phyloP scores from a whole-genome alignment of 2,329 filamentous ascomycete genomes.

The Calonectria honghensis region DNA sequence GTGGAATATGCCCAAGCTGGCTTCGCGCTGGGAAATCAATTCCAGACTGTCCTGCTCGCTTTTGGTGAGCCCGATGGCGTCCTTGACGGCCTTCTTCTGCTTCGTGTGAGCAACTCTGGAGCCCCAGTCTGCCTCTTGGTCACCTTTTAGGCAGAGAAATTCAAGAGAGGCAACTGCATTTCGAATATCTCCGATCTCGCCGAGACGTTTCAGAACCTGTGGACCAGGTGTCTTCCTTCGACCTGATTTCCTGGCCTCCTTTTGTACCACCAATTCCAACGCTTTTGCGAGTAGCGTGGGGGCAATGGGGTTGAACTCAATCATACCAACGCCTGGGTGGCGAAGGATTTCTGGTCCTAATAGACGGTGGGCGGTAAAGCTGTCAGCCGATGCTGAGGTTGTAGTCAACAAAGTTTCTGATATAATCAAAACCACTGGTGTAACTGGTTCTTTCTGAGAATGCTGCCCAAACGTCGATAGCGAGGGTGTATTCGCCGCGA shows the following conservation, averaged over 20 bases:
- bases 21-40: slow-evolving; percentile 89
- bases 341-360: slow-evolving; percentile 90
- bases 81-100: slow-evolving; percentile 76
- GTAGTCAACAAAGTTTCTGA: slow-evolving; percentile 93
- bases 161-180: slow-evolving; percentile 95
- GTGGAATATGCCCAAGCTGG: slow-evolving; percentile 95
- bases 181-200: slow-evolving; percentile 92
- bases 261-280: slow-evolving; percentile 86
- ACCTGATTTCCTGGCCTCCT: slow-evolving; percentile 88
- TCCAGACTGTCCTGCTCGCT: slow-evolving; percentile 88
- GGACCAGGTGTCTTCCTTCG: slow-evolving; percentile 85
- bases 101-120: slow-evolving; percentile 83
- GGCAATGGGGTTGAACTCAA: slow-evolving; percentile 96
- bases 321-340: slow-evolving; percentile 85
- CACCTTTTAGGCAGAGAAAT: slow-evolving; percentile 90
- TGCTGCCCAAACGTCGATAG: slow-evolving; percentile 68
- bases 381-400: slow-evolving; percentile 89
- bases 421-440: slow-evolving; percentile 90
- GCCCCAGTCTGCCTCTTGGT: slow-evolving; percentile 84
- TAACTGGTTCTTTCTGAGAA: slow-evolving; percentile 67
- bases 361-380: slow-evolving; percentile 92
- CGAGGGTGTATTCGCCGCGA: slow-evolving; percentile 80
- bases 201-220: slow-evolving; percentile 84
- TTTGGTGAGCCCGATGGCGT: slow-evolving; percentile 78
- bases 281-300: slow-evolving; percentile 90